These are phyloP conservation scores for Podospora australis DNA, from an alignment of 495 filamentous ascomycete species.

Conservation along the genomic window DNA sequence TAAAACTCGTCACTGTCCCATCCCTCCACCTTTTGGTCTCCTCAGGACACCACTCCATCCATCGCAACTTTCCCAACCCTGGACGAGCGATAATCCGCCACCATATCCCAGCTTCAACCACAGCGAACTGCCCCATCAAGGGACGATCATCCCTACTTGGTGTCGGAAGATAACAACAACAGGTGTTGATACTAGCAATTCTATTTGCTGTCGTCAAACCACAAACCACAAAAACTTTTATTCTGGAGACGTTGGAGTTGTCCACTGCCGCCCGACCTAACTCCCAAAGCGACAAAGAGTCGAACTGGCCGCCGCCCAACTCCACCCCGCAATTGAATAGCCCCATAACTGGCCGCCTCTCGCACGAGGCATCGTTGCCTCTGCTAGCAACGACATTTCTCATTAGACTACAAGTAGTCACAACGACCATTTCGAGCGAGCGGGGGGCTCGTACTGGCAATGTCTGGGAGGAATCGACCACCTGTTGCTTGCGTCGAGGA, in stretches of 20 bases:
- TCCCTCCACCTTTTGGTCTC: slow-evolving; percentile 25
- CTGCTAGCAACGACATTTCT: slow-evolving; percentile 9
- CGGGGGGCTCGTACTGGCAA: slow-evolving; percentile 22
- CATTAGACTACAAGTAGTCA: slow-evolving; percentile 2
- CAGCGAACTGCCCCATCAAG: neutral
- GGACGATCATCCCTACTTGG: no score
- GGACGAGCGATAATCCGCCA: slow-evolving; percentile 10
- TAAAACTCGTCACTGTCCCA: slow-evolving; percentile 32
- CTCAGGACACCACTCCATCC: slow-evolving; percentile 24
- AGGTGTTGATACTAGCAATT: no score
- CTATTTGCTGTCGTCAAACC: neutral
- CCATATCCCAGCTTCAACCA: slow-evolving; percentile 8
- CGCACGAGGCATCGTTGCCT: slow-evolving; percentile 26
- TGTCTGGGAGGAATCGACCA: slow-evolving; percentile 22
- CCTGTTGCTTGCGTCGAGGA: slow-evolving; percentile 43
- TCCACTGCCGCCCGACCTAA: neutral
- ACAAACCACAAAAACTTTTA: slow-evolving; percentile 9
- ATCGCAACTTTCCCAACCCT: slow-evolving; percentile 19
- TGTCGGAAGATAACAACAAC: no score
- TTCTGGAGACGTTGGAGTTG: neutral
- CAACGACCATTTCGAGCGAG: slow-evolving; percentile 11
- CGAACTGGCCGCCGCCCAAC: no score
- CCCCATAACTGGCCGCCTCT: slow-evolving; percentile 21
- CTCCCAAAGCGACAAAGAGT: no score
- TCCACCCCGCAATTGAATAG: slow-evolving; percentile 5